Evolutionary conservation across 495 filamentous ascomycete species (phyloP).

Genomic region (Podospora pseudocomata): DNA sequence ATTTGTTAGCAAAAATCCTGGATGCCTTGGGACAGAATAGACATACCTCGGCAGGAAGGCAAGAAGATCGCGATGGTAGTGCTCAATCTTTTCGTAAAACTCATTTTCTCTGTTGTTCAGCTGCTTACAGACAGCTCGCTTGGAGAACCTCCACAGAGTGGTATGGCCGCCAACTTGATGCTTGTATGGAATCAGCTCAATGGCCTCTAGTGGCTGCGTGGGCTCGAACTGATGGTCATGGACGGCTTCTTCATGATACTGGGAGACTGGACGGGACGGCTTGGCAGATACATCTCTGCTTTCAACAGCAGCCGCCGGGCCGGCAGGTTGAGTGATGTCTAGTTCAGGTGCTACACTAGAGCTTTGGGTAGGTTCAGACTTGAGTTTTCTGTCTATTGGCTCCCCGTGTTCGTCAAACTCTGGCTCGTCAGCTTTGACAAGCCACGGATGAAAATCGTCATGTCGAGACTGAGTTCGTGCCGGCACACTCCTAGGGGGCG

Average conservation of each 20-base stretch:
- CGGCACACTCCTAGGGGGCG: slow-evolving; percentile 25
- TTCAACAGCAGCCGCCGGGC: slow-evolving; percentile 40
- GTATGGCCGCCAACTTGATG: slow-evolving; percentile 97
- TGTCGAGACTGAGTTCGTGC: slow-evolving; percentile 30
- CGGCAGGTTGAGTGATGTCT: slow-evolving; percentile 33
- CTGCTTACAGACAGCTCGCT: slow-evolving; percentile 93
- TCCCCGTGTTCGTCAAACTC: slow-evolving; percentile 37
- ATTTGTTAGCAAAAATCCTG: slow-evolving; percentile 7
- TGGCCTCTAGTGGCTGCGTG: slow-evolving; percentile 74
- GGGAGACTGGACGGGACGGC: slow-evolving; percentile 35
- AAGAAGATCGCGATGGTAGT: slow-evolving; percentile 80
- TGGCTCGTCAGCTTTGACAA: slow-evolving; percentile 49
- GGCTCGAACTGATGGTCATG: slow-evolving; percentile 46
- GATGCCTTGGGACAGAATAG: slow-evolving; percentile 6
- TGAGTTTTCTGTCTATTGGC: slow-evolving; percentile 21
- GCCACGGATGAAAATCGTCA: slow-evolving; percentile 46
- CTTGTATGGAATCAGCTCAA: slow-evolving; percentile 93
- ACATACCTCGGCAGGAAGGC: slow-evolving; percentile 88
- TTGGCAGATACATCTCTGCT: slow-evolving; percentile 23
- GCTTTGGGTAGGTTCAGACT: slow-evolving; percentile 24
- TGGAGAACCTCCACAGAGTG: slow-evolving; percentile 92
- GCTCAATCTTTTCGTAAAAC: slow-evolving; percentile 95
- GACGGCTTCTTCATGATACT: slow-evolving; percentile 44
- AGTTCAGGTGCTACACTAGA: slow-evolving; percentile 31
- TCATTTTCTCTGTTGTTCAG: slow-evolving; percentile 96